A percentile compares a stretch with the other conserved stretches of the same genome.
Conservation (phyloP, 331 rosid species). For the Prunus yedoensis region DNA sequence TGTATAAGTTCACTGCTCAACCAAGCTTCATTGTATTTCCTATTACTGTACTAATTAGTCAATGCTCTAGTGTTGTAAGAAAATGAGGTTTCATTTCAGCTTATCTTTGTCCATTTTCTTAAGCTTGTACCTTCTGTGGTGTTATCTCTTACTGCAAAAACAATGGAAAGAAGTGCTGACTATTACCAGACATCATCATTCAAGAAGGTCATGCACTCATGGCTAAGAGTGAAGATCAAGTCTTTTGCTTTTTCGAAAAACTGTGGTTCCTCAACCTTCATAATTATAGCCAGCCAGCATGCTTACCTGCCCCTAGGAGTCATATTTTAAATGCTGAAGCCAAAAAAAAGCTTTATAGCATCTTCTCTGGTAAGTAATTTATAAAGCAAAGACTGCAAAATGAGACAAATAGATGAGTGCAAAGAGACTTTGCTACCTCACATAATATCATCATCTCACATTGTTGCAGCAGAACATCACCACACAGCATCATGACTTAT, state of each 20-base stretch:
- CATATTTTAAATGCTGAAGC: conserved; percentile 1
- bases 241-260: conserved; percentile 1
- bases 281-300: neutral
- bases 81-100: no score
- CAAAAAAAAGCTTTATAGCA: conserved; percentile 1
- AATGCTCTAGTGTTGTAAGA: no score
- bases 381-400: neutral
- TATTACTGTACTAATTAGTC: no score
- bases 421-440: no score
- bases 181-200: conserved; percentile 11
- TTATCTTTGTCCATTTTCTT: neutral
- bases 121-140: no score
- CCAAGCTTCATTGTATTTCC: no score
- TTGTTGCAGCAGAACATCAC: no score
- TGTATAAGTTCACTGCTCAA: no score
- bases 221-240: neutral
- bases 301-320: neutral
- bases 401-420: neutral
- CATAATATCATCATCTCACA: no score
- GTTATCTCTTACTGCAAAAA: neutral
- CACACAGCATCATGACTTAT: no score
- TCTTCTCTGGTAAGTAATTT: neutral
- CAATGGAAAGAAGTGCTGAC: neutral
- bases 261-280: neutral
- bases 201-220: neutral